Base-by-base conservation (phyloP, 73 alveolate genomes). In the Paramecium caudatum region DNA sequence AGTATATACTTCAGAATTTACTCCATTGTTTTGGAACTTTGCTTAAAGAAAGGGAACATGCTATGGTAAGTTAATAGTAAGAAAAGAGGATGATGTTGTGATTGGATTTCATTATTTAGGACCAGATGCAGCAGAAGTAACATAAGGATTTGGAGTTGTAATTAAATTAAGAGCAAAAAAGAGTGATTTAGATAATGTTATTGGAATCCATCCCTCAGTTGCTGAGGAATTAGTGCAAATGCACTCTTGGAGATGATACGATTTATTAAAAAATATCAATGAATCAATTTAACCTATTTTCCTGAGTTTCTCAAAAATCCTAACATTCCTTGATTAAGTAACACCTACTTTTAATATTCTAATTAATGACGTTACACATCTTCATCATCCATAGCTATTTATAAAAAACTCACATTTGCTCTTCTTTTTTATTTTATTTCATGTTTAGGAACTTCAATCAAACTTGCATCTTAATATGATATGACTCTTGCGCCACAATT, bases 121-220 rank as follows among this genome's bases (percentile, higher is more conserved):
- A 10, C 99, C 99, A 45, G 94, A 98, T 90, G 99, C 99, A 1
- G 99, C 99, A 21, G 99, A 98, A 88, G 97, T 98, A 36, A 98
- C 98, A 9, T 99, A 98, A 94, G 99, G 99, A 74, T 91, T 94
- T 68, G 98, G 98, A 4, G 95, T 96, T 27, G 99, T 99, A 15
- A 94, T 98, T 94, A 97, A 97, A 92, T 83, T 96, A 50, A 98
- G 98, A 9, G 88, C 47, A 1, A 74, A 41, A 0, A 74, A 97
- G 97, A 93, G 97, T 82, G 17, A 90, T 84, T 50, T 91, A 45
- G 99, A 98, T 83, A 61, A 74, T 41, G 90, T 96, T 81, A 95
- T 98, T 21, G 99, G 99, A 41, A 98, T 98, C 62, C 99, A 98
- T 94, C 99, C 99, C 47, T 97, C 99, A 1, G 93, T 94, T 65